phyloP scores from a whole-genome alignment of 768 basidiomycete genomes.

The Rhizopogon vinicolor region DNA sequence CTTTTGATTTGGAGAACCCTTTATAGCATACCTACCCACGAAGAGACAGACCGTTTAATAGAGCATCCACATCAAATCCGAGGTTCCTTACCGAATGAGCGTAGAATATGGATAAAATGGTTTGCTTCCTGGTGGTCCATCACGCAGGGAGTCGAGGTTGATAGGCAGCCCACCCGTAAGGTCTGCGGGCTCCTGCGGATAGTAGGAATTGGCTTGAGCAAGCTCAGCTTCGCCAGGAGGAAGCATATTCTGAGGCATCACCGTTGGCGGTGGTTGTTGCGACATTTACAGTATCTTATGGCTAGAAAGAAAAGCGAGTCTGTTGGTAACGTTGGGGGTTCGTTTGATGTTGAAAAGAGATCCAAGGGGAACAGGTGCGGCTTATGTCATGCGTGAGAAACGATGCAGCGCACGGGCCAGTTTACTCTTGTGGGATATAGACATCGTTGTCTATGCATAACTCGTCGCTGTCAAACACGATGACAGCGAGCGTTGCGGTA shows the following conservation, averaged over 20 bases:
- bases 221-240: constrained; percentile 50
- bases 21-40: constrained; percentile 73
- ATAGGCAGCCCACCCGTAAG: constrained; percentile 81
- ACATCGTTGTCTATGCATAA: constrained; percentile 11
- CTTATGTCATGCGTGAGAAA: constrained; percentile 48
- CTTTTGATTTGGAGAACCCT: constrained; percentile 86
- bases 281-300: constrained; percentile 33
- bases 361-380: constrained; percentile 44
- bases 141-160: constrained; percentile 81
- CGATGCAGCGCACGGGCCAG: constrained; percentile 53
- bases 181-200: constrained; percentile 74
- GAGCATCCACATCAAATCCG: constrained; percentile 1
- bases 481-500: constrained; percentile 25
- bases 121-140: constrained; percentile 85
- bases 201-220: constrained; percentile 51
- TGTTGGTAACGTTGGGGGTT: constrained; percentile 14
- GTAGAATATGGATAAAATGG: constrained; percentile 92
- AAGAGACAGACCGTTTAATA: constrained; percentile 5
- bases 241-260: constrained; percentile 61
- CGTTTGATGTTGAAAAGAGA: constrained; percentile 26
- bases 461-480: constrained; percentile 24
- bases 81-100: constrained; percentile 68
- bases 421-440: constrained; percentile 20
- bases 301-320: constrained; percentile 6
- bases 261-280: constrained; percentile 41